A percentile compares a stretch with the other conserved stretches of the same genome.
Evolutionary conservation across 495 filamentous ascomycete genomes (phyloP).

Genomic region (Penicillium waksmanii): DNA sequence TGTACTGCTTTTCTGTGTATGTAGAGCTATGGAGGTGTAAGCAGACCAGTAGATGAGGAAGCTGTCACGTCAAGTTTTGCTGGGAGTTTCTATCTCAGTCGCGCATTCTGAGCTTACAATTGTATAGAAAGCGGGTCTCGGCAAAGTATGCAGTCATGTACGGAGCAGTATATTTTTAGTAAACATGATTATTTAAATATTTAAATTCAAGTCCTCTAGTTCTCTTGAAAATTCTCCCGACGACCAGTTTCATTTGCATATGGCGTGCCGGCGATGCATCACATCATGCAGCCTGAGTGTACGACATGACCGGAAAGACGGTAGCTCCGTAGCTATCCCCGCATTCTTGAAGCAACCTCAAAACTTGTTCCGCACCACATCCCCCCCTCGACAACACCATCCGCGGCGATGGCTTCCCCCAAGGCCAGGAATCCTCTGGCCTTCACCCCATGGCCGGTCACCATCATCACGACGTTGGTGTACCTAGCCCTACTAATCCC

Average conservation of each 20-base stretch:
- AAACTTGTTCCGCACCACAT: slow-evolving; percentile 11
- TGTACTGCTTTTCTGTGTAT: not conserved
- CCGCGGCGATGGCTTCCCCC: slow-evolving; percentile 36
- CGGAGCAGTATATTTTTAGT: no score
- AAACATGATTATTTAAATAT: not conserved
- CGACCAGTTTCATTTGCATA: no score
- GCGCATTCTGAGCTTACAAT: no score
- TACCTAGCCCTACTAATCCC: slow-evolving; percentile 73
- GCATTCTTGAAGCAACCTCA: slow-evolving; percentile 29
- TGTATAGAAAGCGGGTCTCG: no score
- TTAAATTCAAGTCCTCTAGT: not conserved
- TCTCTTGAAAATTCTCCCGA: no score
- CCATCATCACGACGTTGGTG: slow-evolving; percentile 67
- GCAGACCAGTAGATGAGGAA: not conserved
- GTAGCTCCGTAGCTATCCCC: slow-evolving; percentile 24
- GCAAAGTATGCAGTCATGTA: no score
- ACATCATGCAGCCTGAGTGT: slow-evolving; percentile 4
- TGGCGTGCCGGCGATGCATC: slow-evolving; percentile 2
- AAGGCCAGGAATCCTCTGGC: slow-evolving; percentile 57
- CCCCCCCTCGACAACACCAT: slow-evolving; percentile 2
- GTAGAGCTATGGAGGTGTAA: not conserved
- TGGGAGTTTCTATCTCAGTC: slow-evolving; percentile 2
- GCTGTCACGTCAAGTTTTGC: not conserved
- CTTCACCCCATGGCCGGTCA: slow-evolving; percentile 71
- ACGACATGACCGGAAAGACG: slow-evolving; percentile 18